Base-by-base conservation (phyloP, 1,139 yeast species). In the Spencermartinsiella ligniputridi region DNA sequence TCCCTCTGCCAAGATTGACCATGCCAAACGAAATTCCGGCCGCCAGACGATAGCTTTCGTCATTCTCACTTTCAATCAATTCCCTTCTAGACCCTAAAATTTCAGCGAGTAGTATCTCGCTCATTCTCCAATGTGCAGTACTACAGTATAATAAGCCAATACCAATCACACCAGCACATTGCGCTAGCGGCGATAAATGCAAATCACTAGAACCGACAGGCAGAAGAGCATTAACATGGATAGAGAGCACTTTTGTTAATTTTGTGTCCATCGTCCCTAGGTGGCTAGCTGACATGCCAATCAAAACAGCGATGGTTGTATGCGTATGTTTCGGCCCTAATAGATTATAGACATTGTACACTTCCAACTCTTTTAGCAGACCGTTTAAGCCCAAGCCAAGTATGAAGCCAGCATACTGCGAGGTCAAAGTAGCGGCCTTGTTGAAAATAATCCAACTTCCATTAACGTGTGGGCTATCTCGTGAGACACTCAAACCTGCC, bases 341-440 rank as follows among this genome's bases (percentile, higher is more conserved):
- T 53, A 89, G 90, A 58, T 92, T 90, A 63, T 89, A 94, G 24
- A 94, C 85, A 60, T 90, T 97, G 97, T 98, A 94, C 61, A 92
- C 97, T 58, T 94, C 97, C 25, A 94, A 68, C 38, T 74, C 74
- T 50, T 78, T 81, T 53, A 94, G 67, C 61, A 90, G 96, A 0
- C 97, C 97, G 66, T 88, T 88, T 36, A 94, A 69, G 0, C 99
- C 99, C 19, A 92, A 68, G 0, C 97, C 98, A 21, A 89, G 68
- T n/a, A 94, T 66, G 55, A 94, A 89, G 0, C 99, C 99, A 16
- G 96, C 97, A 67, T 90, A 97, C 52, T 85, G 95, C 0, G 95
- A 75, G 53, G 78, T 83, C 37, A 85, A 66, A 8, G 71, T 73
- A 1, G 77, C 75, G 0, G 96, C 96, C 54, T 81, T 84, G 57